phyloP scores from a whole-genome alignment of 1,284 basidiomycete genomes.

The Apiotrichum mycotoxinovorans region DNA sequence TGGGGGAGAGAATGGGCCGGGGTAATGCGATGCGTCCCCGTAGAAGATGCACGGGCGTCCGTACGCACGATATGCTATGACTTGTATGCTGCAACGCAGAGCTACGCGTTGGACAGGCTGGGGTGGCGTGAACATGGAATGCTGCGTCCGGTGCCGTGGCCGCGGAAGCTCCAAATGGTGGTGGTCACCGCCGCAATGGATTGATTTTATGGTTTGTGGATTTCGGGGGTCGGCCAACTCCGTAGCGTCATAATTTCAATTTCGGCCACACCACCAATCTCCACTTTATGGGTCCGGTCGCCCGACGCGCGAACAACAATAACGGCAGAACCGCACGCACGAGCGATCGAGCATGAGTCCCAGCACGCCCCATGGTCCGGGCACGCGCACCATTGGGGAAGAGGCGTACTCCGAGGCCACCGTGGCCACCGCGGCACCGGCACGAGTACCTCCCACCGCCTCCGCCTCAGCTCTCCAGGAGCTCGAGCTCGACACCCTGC shows the following conservation, averaged over 20 bases:
- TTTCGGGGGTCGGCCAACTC: background rate
- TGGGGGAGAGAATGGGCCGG: background rate
- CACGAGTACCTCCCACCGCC: no score
- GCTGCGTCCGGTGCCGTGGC: background rate
- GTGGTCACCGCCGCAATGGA: background rate
- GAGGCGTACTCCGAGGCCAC: no score
- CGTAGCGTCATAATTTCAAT: background rate
- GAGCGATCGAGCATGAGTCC: no score
- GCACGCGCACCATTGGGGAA: no score
- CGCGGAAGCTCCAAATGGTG: background rate
- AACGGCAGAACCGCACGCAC: no score
- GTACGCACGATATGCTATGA: constrained; percentile 7
- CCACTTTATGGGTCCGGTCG: background rate
- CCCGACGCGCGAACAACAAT: no score
- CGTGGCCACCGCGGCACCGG: no score
- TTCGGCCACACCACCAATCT: background rate
- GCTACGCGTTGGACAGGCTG: background rate
- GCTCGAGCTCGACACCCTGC: constrained; percentile 14
- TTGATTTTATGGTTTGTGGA: no score
- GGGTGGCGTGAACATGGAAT: background rate
- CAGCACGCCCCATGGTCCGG: no score
- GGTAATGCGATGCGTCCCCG: no score
- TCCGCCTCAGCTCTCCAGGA: no score
- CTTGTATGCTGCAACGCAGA: background rate
- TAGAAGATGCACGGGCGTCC: background rate